phyloP scores from a whole-genome alignment of 2,329 filamentous ascomycete genomes.

The Hymenoscyphus infarciens region DNA sequence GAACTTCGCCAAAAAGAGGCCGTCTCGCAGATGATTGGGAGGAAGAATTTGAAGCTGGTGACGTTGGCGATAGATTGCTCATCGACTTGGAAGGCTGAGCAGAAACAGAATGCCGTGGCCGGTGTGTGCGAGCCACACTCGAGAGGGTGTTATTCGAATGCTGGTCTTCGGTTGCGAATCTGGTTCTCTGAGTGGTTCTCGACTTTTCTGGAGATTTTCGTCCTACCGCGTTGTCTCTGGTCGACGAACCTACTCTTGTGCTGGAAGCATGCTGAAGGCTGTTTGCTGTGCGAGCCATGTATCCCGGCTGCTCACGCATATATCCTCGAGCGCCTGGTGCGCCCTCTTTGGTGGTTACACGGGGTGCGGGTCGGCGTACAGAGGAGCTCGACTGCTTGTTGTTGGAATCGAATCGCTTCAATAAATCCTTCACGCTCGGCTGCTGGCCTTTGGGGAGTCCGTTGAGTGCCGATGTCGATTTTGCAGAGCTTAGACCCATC shows the following conservation, averaged over 20 bases:
- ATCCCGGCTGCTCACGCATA: conserved; percentile 28
- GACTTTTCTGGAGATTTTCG: conserved; percentile 25
- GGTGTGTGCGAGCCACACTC: conserved; percentile 56
- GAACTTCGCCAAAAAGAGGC: conserved; percentile 73
- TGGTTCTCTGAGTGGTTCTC: conserved; percentile 41
- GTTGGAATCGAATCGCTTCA: conserved; percentile 73
- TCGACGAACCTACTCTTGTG: conserved; percentile 22
- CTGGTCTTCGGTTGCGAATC: conserved; percentile 48
- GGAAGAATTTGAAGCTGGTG: conserved; percentile 29
- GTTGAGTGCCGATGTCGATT: conserved; percentile 27
- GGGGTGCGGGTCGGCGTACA: conserved; percentile 21
- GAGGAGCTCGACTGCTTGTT: conserved; percentile 39
- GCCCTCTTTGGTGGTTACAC: conserved; percentile 22
- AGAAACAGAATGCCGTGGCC: conserved; percentile 43
- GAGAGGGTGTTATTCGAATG: conserved; percentile 53
- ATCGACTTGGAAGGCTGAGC: conserved; percentile 43
- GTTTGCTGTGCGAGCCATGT: conserved; percentile 29
- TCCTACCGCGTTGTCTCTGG: conserved; percentile 22
- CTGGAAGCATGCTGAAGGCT: conserved; percentile 17
- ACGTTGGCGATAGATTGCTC: conserved; percentile 40
- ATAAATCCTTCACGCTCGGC: conserved; percentile 76
- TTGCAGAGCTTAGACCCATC: conserved; percentile 23
- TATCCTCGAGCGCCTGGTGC: conserved; percentile 18
- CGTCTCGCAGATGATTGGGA: conserved; percentile 39
- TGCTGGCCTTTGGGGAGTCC: conserved; percentile 24